Evolutionary conservation across 1,284 basidiomycete genomes (phyloP).

Genomic region (Xerocomus cyaneibrunnescens): DNA sequence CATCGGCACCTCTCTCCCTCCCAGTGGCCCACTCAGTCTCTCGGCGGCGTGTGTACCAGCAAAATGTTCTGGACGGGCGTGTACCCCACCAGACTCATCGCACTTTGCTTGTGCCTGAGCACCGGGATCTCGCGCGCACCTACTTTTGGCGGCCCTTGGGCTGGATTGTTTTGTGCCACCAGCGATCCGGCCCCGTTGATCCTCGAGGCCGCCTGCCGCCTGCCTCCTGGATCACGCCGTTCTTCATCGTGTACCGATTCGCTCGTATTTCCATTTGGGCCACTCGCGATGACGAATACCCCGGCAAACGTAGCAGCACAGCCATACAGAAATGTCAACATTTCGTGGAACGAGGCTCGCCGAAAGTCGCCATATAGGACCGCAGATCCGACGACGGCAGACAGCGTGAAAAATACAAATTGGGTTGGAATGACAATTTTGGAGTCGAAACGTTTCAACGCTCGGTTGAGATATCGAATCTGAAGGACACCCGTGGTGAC

Average conservation of each 20-base stretch:
- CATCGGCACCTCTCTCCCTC: slow-evolving; percentile 14
- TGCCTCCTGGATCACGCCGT: slow-evolving; percentile 33
- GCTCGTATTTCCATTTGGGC: slow-evolving; percentile 33
- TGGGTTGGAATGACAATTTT: slow-evolving; percentile 92
- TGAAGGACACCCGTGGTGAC: slow-evolving; percentile 83
- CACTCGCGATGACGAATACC: slow-evolving; percentile 80
- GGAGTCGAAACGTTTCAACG: slow-evolving; percentile 81
- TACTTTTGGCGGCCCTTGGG: slow-evolving; percentile 44
- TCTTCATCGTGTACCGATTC: slow-evolving; percentile 23
- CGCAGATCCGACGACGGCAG: slow-evolving; percentile 89
- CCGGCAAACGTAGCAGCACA: slow-evolving; percentile 82
- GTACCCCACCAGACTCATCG: slow-evolving; percentile 61
- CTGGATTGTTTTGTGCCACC: slow-evolving; percentile 41
- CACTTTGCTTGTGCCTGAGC: slow-evolving; percentile 52
- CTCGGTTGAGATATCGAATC: slow-evolving; percentile 89
- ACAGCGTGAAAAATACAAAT: slow-evolving; percentile 88
- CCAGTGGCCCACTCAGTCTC: slow-evolving; percentile 39
- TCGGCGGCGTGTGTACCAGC: slow-evolving; percentile 62
- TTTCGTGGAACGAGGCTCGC: slow-evolving; percentile 73
- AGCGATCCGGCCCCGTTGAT: slow-evolving; percentile 35
- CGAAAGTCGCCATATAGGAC: slow-evolving; percentile 94
- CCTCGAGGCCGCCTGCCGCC: slow-evolving; percentile 33
- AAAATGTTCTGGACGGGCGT: slow-evolving; percentile 72
- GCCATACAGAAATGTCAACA: slow-evolving; percentile 85
- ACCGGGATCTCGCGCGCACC: slow-evolving; percentile 44